A percentile compares a stretch with the other conserved stretches of the same genome.
Conservation (phyloP, 116 monocot species). For the Papilionanthe hybrid region DNA sequence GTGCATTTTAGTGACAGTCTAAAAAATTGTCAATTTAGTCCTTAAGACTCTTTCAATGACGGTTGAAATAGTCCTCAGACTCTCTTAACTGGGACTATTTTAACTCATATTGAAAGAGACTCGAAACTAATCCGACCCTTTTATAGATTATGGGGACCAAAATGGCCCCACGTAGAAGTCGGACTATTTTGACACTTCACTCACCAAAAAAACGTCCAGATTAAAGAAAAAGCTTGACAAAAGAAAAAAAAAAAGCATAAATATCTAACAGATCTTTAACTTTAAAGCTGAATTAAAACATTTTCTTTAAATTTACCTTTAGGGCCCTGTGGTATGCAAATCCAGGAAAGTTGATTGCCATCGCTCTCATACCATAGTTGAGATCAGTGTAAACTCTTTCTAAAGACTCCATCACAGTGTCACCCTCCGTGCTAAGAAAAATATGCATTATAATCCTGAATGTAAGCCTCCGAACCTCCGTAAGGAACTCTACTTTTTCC, state of each 20-base stretch:
- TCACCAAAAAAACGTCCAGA: no score
- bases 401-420: slow-evolving; percentile 33
- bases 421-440: slow-evolving; percentile 59
- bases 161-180: no score
- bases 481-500: slow-evolving; percentile 76
- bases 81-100: no score
- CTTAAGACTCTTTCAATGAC: no score
- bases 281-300: neutral
- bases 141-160: no score
- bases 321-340: slow-evolving; percentile 80
- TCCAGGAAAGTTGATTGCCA: slow-evolving; percentile 95
- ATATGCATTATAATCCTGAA: slow-evolving; percentile 93
- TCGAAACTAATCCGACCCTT: no score
- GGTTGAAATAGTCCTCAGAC: no score
- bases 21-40: no score
- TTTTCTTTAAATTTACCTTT: slow-evolving; percentile 35
- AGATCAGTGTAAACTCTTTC: slow-evolving; percentile 79
- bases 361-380: slow-evolving; percentile 88
- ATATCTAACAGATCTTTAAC: neutral
- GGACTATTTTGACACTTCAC: no score
- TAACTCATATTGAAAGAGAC: no score
- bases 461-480: slow-evolving; percentile 76
- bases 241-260: neutral
- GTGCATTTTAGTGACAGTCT: no score
- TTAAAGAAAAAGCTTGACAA: neutral